Evolutionary conservation across 1,284 basidiomycete genomes (phyloP).

Genomic region (Leccinum colubrinum): DNA sequence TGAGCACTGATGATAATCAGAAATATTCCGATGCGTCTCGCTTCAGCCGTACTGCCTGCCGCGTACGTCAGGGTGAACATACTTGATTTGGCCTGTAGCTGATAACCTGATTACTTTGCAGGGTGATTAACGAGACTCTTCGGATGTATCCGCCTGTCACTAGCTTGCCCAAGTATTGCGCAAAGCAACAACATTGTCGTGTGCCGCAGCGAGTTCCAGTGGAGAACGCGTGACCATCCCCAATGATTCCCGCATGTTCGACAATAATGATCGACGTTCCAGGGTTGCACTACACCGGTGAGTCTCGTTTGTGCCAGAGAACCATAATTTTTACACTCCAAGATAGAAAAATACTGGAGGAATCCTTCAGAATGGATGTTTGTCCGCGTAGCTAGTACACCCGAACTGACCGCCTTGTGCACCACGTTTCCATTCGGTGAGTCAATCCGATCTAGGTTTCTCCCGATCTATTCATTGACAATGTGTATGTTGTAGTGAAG

Average conservation of each 20-base stretch:
- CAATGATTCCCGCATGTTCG: neutral
- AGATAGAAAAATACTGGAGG: neutral
- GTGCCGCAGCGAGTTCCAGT: neutral
- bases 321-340: neutral
- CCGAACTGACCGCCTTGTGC: neutral
- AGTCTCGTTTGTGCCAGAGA: neutral
- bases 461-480: neutral
- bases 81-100: neutral
- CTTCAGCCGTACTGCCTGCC: neutral
- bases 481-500: neutral
- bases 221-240: neutral
- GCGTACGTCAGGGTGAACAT: neutral
- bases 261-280: neutral
- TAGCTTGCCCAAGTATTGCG: neutral
- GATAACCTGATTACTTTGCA: neutral
- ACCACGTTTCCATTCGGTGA: neutral
- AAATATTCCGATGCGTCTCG: neutral
- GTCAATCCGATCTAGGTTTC: neutral
- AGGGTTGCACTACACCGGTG: neutral
- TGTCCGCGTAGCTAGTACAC: neutral
- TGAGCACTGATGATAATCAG: neutral
- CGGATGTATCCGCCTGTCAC: neutral
- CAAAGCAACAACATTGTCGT: neutral
- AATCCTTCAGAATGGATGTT: neutral
- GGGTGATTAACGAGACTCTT: neutral